Evolutionary conservation across 2,329 filamentous ascomycete genomes (phyloP).

Genomic region (Teratosphaeria zuluensis): DNA sequence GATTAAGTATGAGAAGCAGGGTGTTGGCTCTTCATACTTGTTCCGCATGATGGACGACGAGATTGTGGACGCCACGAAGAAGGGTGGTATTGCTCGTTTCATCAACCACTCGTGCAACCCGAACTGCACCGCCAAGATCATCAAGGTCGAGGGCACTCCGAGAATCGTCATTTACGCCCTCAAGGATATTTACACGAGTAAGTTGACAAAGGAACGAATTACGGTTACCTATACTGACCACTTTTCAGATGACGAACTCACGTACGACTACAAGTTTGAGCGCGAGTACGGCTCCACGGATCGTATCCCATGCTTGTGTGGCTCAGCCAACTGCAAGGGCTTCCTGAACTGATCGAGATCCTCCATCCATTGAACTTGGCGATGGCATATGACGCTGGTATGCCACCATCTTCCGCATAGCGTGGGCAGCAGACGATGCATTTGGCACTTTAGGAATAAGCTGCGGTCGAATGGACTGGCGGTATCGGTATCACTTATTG

Average conservation of each 20-base stretch:
- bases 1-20: constrained; percentile 83
- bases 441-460: not conserved
- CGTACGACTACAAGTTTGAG: constrained; percentile 99
- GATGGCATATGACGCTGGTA: not conserved
- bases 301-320: constrained; percentile 93
- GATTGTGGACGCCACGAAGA: constrained; percentile 96
- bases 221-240: constrained; percentile 2
- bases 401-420: no score
- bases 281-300: constrained; percentile 90
- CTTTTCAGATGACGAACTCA: constrained; percentile 82
- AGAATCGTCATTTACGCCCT: constrained; percentile 98
- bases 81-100: constrained; percentile 93
- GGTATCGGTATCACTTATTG: not conserved
- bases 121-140: constrained; percentile 98
- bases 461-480: not conserved
- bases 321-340: constrained; percentile 91
- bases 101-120: constrained; percentile 98
- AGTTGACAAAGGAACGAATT: constrained; percentile 32
- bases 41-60: constrained; percentile 98
- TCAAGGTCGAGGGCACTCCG: constrained; percentile 96
- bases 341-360: constrained; percentile 69
- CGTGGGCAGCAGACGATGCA: not conserved
- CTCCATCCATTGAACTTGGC: not conserved
- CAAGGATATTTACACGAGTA: constrained; percentile 89
- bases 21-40: constrained; percentile 92